Conservation (phyloP, 164 flowering plant genomes). For the Liquidambar formosana region DNA sequence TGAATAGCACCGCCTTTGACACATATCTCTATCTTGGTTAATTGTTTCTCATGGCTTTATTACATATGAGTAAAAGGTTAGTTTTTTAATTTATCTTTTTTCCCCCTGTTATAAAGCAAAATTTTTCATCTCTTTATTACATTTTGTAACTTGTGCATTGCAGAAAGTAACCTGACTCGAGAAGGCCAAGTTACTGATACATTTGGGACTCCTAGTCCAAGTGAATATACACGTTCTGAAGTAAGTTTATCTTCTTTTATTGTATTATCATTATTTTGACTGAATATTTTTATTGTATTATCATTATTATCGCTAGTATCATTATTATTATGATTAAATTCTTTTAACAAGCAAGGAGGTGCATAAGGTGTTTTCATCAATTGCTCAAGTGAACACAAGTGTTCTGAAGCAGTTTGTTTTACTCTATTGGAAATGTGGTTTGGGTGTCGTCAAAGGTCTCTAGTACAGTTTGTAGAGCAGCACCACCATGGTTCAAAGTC, state of each 20-base stretch:
- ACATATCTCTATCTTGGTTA: background rate
- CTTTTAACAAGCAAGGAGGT: background rate
- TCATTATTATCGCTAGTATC: too few relatives aligned
- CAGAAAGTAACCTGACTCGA: slow-evolving; percentile 37
- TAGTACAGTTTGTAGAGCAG: background rate
- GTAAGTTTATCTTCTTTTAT: slow-evolving; percentile 26
- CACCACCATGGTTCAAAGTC: too few relatives aligned
- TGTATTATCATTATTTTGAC: background rate
- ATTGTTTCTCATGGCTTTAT: background rate
- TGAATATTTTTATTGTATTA: background rate
- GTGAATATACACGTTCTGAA: slow-evolving; percentile 28
- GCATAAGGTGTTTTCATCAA: too few relatives aligned
- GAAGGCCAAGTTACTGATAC: slow-evolving; percentile 24
- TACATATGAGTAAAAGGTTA: background rate
- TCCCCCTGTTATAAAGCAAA: background rate
- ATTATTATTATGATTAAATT: background rate
- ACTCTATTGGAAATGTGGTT: background rate
- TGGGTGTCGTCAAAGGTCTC: background rate
- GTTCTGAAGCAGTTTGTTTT: background rate
- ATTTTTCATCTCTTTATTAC: background rate
- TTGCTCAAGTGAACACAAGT: background rate
- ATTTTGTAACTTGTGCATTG: background rate
- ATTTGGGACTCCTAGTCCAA: slow-evolving; percentile 21
- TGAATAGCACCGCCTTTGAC: too few relatives aligned
- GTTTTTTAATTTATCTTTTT: background rate